Percentiles rank a stretch among this genome's conserved stretches.
Evolutionary conservation across 768 basidiomycete species (phyloP).

Genomic region (Albatrellus ellisii): DNA sequence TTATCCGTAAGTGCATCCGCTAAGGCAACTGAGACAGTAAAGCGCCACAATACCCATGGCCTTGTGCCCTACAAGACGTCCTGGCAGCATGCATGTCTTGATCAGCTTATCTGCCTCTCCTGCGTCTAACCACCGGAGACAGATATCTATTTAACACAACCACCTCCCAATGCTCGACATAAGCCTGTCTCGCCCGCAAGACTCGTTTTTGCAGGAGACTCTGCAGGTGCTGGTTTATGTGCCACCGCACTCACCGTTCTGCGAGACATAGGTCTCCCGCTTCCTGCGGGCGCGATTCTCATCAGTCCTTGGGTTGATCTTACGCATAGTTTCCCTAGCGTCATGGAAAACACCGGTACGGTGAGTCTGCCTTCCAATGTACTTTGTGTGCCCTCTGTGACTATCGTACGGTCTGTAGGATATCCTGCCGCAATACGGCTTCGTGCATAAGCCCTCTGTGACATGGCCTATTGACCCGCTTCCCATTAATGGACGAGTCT

Average conservation of each 20-base stretch:
- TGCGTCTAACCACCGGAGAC: neutral
- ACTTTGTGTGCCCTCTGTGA: neutral
- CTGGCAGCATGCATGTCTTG: slow-evolving; percentile 49
- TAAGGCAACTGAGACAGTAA: slow-evolving; percentile 30
- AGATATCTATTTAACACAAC: slow-evolving; percentile 67
- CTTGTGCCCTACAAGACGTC: slow-evolving; percentile 63
- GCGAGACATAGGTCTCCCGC: slow-evolving; percentile 54
- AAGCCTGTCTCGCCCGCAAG: slow-evolving; percentile 48
- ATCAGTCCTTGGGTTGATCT: slow-evolving; percentile 80
- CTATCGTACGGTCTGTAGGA: slow-evolving; percentile 28
- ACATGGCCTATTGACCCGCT: slow-evolving; percentile 41
- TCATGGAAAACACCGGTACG: slow-evolving; percentile 51
- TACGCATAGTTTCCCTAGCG: slow-evolving; percentile 74
- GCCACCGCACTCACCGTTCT: slow-evolving; percentile 47
- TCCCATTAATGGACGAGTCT: slow-evolving; percentile 22
- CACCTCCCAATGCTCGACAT: slow-evolving; percentile 53
- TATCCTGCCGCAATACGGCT: slow-evolving; percentile 51
- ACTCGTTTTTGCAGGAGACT: slow-evolving; percentile 70
- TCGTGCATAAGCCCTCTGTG: slow-evolving; percentile 44
- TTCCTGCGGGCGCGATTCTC: slow-evolving; percentile 64
- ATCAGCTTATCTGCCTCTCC: neutral
- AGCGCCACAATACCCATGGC: slow-evolving; percentile 80
- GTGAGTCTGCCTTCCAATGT: slow-evolving; percentile 21
- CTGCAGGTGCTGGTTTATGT: slow-evolving; percentile 61
- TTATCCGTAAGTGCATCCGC: neutral